phyloP scores from a whole-genome alignment of 192 early-diverging fungal genomes.

The Rhizoclosmatium globosum region DNA sequence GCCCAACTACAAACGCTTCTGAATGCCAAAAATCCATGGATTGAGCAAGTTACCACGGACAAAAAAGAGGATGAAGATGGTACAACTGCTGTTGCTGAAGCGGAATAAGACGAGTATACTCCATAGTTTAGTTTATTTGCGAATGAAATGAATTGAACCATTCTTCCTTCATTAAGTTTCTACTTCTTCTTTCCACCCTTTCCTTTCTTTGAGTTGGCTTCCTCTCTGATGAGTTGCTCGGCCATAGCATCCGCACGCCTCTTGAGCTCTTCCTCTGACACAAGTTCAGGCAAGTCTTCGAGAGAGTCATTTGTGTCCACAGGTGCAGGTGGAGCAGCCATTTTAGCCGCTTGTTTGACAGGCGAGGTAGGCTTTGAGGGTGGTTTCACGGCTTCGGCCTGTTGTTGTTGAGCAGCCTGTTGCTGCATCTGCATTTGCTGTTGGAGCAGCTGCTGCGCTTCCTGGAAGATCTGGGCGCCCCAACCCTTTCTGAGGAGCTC shows the following conservation, averaged over 20 bases:
- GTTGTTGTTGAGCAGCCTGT: not conserved
- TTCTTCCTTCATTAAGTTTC: not conserved
- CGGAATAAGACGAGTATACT: not conserved
- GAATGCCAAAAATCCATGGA: constrained; percentile 36
- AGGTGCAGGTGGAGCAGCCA: not conserved
- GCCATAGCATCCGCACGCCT: constrained; percentile 31
- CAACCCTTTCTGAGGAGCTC: constrained; percentile 80
- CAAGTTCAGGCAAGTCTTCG: constrained; percentile 38
- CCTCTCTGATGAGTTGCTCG: constrained; percentile 33
- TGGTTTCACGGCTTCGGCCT: constrained; percentile 2
- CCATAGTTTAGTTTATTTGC: not conserved
- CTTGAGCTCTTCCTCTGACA: constrained; percentile 47
- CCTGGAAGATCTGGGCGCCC: constrained; percentile 85
- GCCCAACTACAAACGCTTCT: constrained; percentile 27
- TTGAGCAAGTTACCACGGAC: constrained; percentile 15
- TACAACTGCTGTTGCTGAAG: not conserved
- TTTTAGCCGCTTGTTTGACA: not conserved
- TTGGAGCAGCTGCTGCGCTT: constrained; percentile 80
- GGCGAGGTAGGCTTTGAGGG: constrained; percentile 2
- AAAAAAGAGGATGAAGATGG: constrained; percentile 16
- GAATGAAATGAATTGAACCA: not conserved
- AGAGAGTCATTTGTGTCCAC: not conserved
- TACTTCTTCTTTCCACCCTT: constrained; percentile 33
- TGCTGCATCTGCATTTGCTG: constrained; percentile 59
- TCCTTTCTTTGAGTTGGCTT: constrained; percentile 5